phyloP scores from a whole-genome alignment of 2,329 filamentous ascomycete species.

The Ambrosiella cleistominuta region DNA sequence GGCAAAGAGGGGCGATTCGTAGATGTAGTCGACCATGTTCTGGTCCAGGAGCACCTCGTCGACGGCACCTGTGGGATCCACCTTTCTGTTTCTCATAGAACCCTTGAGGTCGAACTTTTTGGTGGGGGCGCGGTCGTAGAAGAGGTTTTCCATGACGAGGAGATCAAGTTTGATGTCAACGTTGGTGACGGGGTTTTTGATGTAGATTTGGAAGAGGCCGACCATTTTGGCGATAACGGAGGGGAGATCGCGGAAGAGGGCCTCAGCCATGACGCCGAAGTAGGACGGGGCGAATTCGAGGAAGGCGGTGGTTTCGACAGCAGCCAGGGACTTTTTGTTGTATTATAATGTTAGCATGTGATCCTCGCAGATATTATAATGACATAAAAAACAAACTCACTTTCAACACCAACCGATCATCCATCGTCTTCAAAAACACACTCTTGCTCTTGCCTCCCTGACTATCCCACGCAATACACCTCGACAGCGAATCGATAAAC shows the following conservation, averaged over 20 bases:
- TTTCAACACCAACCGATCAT: constrained; percentile 86
- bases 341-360: not conserved
- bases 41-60: constrained; percentile 95
- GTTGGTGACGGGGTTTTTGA: constrained; percentile 83
- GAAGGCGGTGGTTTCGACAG: constrained; percentile 85
- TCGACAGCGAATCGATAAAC: constrained; percentile 84
- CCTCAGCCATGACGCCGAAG: constrained; percentile 93
- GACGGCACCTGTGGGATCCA: constrained; percentile 84
- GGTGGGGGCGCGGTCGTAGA: constrained; percentile 82
- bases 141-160: constrained; percentile 91
- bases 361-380: not conserved
- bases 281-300: constrained; percentile 91
- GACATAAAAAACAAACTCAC: constrained; percentile 17
- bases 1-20: constrained; percentile 86
- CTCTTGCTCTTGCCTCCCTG: constrained; percentile 97
- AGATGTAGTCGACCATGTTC: constrained; percentile 98
- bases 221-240: constrained; percentile 99
- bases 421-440: constrained; percentile 87
- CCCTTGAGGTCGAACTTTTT: constrained; percentile 93
- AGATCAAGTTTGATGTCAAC: constrained; percentile 91
- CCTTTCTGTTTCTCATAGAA: constrained; percentile 96
- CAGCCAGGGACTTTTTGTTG: constrained; percentile 52
- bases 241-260: constrained; percentile 83
- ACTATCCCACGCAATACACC: constrained; percentile 94
- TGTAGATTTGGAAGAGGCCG: constrained; percentile 91